A percentile compares a stretch with the other conserved stretches of the same genome.
These are phyloP conservation scores for Saccharum hybrid DNA, from an alignment of 202 grass and related monocot species.

Conservation along the genomic window DNA sequence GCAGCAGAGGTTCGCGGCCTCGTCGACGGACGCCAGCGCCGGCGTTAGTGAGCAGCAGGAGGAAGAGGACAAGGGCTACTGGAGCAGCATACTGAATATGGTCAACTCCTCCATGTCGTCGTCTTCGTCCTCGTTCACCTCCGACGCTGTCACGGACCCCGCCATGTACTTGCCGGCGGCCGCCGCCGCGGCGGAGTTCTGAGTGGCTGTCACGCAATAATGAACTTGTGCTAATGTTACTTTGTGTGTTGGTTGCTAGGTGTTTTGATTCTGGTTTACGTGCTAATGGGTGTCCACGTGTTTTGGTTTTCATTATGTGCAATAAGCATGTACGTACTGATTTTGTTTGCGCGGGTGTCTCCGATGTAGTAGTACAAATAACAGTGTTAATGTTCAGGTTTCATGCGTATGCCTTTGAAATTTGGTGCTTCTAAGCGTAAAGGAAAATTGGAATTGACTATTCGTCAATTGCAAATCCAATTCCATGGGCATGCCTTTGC, in stretches of 20 bases:
- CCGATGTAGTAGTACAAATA: slow-evolving; percentile 16
- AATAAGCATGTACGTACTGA: slow-evolving; percentile 42
- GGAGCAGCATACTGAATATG: slow-evolving; percentile 53
- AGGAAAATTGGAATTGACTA: background rate
- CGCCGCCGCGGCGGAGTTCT: slow-evolving; percentile 35
- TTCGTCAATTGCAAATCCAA: background rate
- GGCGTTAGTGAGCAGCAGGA: slow-evolving; percentile 4
- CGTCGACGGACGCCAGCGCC: slow-evolving; percentile 7
- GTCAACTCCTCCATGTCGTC: slow-evolving; percentile 60
- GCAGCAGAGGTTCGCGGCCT: background rate
- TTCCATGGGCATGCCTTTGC: background rate
- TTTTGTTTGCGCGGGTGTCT: background rate
- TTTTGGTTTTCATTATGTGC: background rate
- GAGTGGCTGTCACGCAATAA: slow-evolving; percentile 2
- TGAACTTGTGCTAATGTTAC: slow-evolving; percentile 34
- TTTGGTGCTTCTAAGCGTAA: background rate
- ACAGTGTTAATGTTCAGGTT: slow-evolving; percentile 6
- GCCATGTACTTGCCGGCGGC: slow-evolving; percentile 23
- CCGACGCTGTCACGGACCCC: slow-evolving; percentile 34
- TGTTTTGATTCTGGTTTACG: background rate
- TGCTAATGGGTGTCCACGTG: background rate
- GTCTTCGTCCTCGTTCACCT: slow-evolving; percentile 39
- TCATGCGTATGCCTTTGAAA: background rate
- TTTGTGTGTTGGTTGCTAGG: slow-evolving; percentile 9
- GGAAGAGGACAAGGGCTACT: slow-evolving; percentile 49